A percentile compares a stretch with the other conserved stretches of the same genome.
Evolutionary conservation across 345 rosid species (phyloP).

Genomic region (Geranium rotundifolium): DNA sequence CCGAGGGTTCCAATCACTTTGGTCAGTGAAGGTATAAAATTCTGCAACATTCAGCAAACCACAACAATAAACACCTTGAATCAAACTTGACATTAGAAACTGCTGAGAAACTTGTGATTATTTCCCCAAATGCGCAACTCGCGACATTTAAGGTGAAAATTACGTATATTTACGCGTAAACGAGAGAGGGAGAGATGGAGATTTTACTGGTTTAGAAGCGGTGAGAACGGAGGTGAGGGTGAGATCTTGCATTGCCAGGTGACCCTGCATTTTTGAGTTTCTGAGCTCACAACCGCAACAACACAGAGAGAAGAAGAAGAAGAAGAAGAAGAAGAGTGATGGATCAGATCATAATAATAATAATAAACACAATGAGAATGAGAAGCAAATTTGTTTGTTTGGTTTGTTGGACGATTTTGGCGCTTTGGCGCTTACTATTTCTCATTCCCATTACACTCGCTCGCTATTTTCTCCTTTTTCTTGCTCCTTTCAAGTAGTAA

Average conservation of each 20-base stretch:
- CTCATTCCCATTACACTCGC: not conserved
- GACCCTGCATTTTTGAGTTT: conserved; percentile 12
- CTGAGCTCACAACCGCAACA: not conserved
- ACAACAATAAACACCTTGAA: too few relatives aligned
- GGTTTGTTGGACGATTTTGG: not conserved
- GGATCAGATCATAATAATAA: not conserved
- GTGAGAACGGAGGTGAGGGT: conserved; percentile 16
- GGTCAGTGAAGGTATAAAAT: conserved; percentile 21
- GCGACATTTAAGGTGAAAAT: too few relatives aligned
- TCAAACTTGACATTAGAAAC: too few relatives aligned
- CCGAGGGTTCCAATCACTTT: conserved; percentile 32
- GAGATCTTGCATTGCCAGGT: conserved; percentile 12
- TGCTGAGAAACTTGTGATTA: too few relatives aligned
- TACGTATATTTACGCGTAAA: not conserved
- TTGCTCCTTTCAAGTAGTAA: too few relatives aligned
- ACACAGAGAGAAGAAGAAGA: not conserved
- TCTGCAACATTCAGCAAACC: conserved; percentile 8
- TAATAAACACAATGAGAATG: not conserved
- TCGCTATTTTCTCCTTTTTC: not conserved
- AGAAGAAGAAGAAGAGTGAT: not conserved
- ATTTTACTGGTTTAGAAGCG: conserved; percentile 12
- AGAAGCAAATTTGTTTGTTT: not conserved
- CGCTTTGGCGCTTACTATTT: not conserved
- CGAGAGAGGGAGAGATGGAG: not conserved
- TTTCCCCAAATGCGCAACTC: not conserved